Base-by-base conservation (phyloP, 208 protist genomes). In the Angomonas desouzai region DNA sequence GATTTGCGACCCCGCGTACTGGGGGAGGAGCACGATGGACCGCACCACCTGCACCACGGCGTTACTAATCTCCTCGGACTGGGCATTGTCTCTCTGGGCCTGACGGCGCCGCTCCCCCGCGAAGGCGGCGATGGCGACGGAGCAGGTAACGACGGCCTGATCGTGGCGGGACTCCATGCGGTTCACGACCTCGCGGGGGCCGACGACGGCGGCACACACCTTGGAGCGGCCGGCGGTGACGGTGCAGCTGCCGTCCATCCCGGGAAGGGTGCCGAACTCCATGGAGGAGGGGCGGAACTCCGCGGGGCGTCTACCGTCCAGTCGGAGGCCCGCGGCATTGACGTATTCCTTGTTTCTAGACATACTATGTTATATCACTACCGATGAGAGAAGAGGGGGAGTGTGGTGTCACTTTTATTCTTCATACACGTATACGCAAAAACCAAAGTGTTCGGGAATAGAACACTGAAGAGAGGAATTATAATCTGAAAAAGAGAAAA, bases 1-100 rank as follows among this genome's bases (percentile, higher is more conserved):
- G 43, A 96, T 93, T 47, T 92, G 81, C n/a, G 89, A 93, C 63
- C 81, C 81, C 20, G 89, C 86, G 62, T 95, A 95, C 62, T 95
- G 86, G 9, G 70, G 56, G n/a, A 89, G 72, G 3, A 95, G 57
- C 9, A 95, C 76, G 20, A 91, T 64, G 47, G 86, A 92, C 23
- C 85, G 81, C 32, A 74, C 74, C 16, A 93, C 86, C 33, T 91
- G 80, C 25, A 87, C 66, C 22, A 95, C 80, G 0, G 85, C 70
- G 10, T 83, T 70, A 28, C 72, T 75, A 9, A 93, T 90, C n/a
- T 95, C 89, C 29, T 93, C 82, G 9, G 82, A 83, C 22, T 88
- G 53, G 10, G 63, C 77, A 16, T 70, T 81, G n/a, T 72, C 62
- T 20, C 83, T 62, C 72, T 90, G 81, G 10, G 81, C 72, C 32